phyloP scores from a whole-genome alignment of 371 early-diverging fungal species.

The Mortierella sp. region DNA sequence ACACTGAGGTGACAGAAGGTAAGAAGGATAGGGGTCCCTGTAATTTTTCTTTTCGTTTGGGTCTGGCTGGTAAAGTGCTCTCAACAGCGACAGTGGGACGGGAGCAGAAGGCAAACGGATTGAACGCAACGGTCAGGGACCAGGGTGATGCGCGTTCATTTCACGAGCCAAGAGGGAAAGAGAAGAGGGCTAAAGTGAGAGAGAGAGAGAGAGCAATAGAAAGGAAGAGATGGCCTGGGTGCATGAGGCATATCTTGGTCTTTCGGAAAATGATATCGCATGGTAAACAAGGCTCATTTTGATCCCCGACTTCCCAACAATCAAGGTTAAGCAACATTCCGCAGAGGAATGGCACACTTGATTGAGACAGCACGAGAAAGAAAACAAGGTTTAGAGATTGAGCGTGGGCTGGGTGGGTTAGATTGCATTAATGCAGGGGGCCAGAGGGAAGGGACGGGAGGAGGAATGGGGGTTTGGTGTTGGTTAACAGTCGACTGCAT shows the following conservation, averaged over 20 bases:
- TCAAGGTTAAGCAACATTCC: neutral
- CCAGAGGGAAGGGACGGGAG: neutral
- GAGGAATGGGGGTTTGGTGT: neutral
- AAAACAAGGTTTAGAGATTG: neutral
- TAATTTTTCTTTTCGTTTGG: neutral
- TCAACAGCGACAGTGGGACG: neutral
- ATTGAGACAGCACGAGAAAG: neutral
- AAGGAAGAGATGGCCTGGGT: neutral
- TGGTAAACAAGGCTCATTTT: neutral
- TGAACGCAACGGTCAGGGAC: no score
- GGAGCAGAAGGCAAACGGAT: no score
- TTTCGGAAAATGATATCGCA: neutral
- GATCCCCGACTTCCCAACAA: neutral
- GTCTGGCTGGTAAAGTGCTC: neutral
- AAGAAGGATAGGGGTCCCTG: neutral
- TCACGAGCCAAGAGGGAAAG: neutral
- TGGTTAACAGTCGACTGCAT: neutral
- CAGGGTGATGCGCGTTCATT: no score
- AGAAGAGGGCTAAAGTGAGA: no score
- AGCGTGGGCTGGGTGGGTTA: neutral
- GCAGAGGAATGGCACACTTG: neutral
- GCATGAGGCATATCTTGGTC: neutral
- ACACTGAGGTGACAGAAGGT: neutral
- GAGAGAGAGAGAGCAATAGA: no score
- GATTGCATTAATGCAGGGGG: constrained; percentile 11